Evolutionary conservation across 2,329 filamentous ascomycete genomes (phyloP), one percentile per base, ranked within the genome.

Genomic region (Hypoxylon sp.): DNA sequence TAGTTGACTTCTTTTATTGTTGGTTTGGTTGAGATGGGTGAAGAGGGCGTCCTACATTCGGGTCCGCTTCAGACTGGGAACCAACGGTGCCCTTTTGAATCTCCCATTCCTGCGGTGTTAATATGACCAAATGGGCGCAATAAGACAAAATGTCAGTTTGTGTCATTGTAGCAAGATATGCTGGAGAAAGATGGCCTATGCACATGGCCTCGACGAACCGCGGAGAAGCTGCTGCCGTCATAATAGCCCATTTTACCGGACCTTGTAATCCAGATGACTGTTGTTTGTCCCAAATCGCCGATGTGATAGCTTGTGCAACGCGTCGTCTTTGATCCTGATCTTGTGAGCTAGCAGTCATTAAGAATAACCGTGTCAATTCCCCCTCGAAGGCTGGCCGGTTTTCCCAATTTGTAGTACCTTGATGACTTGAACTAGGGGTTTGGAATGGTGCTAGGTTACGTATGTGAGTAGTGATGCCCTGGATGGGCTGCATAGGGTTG

Each of bases 141-240:
- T 65, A 36, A 21, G 51, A 9, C 11, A 38, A 19, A 25, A 75
- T 70, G 5, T 46, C 34, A 5, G 41, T 13, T 19, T 62, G 58
- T 7, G 65, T 28, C 68, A 75, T 71, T 14, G 55, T 34, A 17
- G 64, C 67, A 1, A 77, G 60, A n/a, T 71, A 11, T 11, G 48
- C 25, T 19, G 70, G 63, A 45, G 66, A 41, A 32, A 75, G 57
- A 10, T 71, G 36, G 13, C 55, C 63, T 25, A 64, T 55, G 28
- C 68, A 67, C 13, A 76, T 34, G 19, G 68, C 74, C 34, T 75
- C 68, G 25, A 75, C 56, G 50, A 77, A 76, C 6, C 74, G 71
- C 32, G 56, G 21, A 30, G 50, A 52, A 25, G 38, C 43, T 19
- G 67, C 68, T 25, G 72, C 70, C 28, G 50, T 48, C 32, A 74